These are phyloP conservation scores for Dissophora globulifera DNA, from an alignment of 192 early-diverging fungal genomes.

Conservation along the genomic window DNA sequence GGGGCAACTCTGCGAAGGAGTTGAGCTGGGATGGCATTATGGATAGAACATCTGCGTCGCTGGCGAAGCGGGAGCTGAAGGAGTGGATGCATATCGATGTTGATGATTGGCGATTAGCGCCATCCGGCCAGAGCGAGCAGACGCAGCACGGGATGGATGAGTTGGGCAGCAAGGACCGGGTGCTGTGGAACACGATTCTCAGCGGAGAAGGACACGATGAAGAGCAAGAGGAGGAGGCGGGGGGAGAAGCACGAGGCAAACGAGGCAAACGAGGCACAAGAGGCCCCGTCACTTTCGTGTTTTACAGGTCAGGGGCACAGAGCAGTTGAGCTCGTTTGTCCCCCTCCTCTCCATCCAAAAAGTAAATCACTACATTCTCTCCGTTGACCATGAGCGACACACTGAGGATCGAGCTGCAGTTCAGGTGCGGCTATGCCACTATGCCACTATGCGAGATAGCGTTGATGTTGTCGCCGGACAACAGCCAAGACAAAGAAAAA, in stretches of 20 bases:
- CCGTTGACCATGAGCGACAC: neutral
- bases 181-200: conserved; percentile 21
- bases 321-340: neutral
- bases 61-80: conserved; percentile 29
- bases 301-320: neutral
- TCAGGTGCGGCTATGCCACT: conserved; percentile 42
- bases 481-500: no score
- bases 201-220: neutral
- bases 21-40: neutral
- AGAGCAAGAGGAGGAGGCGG: neutral
- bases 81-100: conserved; percentile 40
- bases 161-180: neutral
- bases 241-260: no score
- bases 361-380: neutral
- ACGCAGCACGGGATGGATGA: neutral
- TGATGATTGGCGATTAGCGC: neutral
- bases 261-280: no score
- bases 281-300: conserved; percentile 17
- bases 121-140: neutral
- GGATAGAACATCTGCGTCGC: conserved; percentile 1
- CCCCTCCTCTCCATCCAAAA: neutral
- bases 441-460: no score
- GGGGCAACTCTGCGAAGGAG: no score
- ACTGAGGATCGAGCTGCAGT: conserved; percentile 42
- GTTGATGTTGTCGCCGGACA: no score